Evolutionary conservation across 2,329 filamentous ascomycete species (phyloP).

Genomic region (Cladophialophora bantiana): DNA sequence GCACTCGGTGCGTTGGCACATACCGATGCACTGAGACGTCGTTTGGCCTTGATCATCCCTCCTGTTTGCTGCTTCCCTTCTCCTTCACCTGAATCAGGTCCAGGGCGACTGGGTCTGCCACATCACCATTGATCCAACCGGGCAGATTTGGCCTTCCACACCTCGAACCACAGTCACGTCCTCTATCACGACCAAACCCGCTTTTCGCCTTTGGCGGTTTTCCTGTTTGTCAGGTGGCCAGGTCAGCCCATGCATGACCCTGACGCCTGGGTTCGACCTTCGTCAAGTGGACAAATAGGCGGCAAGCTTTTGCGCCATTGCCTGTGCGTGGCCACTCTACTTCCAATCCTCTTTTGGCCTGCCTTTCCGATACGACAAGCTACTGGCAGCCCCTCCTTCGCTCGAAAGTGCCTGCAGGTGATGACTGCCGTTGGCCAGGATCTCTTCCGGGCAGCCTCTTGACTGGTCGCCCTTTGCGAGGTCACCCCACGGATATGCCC

Average conservation of each 20-base stretch:
- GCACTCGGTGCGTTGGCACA: constrained; percentile 17
- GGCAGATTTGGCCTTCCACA: not conserved
- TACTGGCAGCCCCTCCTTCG: constrained; percentile 4
- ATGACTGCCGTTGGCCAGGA: constrained; percentile 21
- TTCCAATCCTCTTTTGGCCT: constrained; percentile 27
- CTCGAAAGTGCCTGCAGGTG: constrained; percentile 22
- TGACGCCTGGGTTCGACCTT: constrained; percentile 2
- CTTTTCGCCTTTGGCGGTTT: constrained; percentile 12
- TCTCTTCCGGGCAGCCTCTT: constrained; percentile 15
- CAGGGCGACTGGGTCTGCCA: constrained; percentile 3
- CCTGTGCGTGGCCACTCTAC: constrained; percentile 22
- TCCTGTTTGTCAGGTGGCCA: constrained; percentile 31
- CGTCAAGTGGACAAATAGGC: constrained; percentile 20
- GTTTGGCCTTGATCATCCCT: constrained; percentile 2
- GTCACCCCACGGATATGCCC: constrained; percentile 7
- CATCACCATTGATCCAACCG: constrained; percentile 6
- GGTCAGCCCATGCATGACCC: constrained; percentile 14
- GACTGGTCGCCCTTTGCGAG: constrained; percentile 19
- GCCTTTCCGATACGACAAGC: constrained; percentile 23
- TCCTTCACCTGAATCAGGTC: not conserved
- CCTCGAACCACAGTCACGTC: constrained; percentile 10
- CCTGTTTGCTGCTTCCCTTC: not conserved
- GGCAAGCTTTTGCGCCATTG: constrained; percentile 13
- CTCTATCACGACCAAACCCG: constrained; percentile 12
- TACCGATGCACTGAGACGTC: not conserved